A percentile compares a stretch with the other conserved stretches of the same genome.
These are phyloP conservation scores for Postia placenta DNA, from an alignment of 768 basidiomycete genomes.

Conservation along the genomic window DNA sequence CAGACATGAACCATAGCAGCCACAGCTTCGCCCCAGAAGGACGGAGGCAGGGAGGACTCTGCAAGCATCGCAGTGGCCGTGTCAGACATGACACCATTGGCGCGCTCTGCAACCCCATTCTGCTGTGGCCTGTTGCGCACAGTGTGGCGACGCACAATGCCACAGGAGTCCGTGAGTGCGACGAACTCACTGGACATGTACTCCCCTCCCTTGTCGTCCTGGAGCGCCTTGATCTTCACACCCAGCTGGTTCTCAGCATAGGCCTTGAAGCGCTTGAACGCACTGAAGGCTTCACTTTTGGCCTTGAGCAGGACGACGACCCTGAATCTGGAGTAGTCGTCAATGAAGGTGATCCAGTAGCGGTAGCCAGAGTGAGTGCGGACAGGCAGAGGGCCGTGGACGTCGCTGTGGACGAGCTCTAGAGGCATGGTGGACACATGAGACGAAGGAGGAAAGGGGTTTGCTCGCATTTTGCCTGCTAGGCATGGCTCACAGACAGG, in stretches of 20 bases:
- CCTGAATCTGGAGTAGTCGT: slow-evolving; percentile 3
- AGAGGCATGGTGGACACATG: slow-evolving; percentile 8
- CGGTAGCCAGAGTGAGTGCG: slow-evolving; percentile 2
- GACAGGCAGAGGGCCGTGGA: slow-evolving; percentile 13
- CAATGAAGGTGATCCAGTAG: slow-evolving; percentile 10
- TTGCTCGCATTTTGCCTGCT: slow-evolving; percentile 17
- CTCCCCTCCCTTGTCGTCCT: slow-evolving; percentile 22
- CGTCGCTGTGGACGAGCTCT: slow-evolving; percentile 21
- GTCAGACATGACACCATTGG: slow-evolving; percentile 31
- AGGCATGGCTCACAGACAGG: slow-evolving; percentile 18
- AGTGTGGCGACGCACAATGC: slow-evolving; percentile 19
- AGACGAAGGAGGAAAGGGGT: slow-evolving; percentile 14
- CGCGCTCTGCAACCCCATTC: slow-evolving; percentile 37
- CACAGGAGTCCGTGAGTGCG: slow-evolving; percentile 8
- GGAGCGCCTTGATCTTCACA: slow-evolving; percentile 11
- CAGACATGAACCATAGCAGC: slow-evolving; percentile 16
- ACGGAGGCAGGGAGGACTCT: slow-evolving; percentile 4
- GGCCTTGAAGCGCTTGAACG: slow-evolving; percentile 25
- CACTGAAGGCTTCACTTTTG: slow-evolving; percentile 20
- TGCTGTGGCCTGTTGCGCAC: slow-evolving; percentile 28
- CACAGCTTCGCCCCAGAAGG: slow-evolving; percentile 5
- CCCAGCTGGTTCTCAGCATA: slow-evolving; percentile 22
- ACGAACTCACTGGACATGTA: slow-evolving; percentile 16
- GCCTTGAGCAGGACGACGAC: slow-evolving; percentile 10
- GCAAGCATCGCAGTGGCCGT: slow-evolving; percentile 24